phyloP scores from a whole-genome alignment of 2,329 filamentous ascomycete genomes.

The Pyrenochaeta sp. region DNA sequence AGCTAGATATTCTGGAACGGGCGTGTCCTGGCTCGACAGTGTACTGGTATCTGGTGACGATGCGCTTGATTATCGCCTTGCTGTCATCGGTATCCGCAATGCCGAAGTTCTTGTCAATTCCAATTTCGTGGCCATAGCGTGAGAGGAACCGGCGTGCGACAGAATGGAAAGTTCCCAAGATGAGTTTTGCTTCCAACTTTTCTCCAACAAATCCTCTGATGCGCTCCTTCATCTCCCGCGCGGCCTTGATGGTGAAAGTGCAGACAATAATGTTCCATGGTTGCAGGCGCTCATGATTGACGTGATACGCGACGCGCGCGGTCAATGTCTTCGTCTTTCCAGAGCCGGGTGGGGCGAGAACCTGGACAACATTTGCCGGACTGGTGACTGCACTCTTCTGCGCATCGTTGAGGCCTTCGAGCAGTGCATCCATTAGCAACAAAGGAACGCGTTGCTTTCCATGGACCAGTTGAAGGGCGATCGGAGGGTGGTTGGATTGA shows the following conservation, averaged over 20 bases:
- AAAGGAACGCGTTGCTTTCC: conserved; percentile 14
- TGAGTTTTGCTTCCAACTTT: conserved; percentile 75
- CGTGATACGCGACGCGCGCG: conserved; percentile 87
- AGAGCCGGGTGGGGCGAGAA: conserved; percentile 70
- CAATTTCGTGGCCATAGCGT: conserved; percentile 84
- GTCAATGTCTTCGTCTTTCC: conserved; percentile 97
- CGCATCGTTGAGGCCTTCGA: conserved; percentile 69
- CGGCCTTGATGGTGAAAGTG: conserved; percentile 96
- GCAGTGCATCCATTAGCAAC: conserved; percentile 59
- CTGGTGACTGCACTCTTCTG: conserved; percentile 71
- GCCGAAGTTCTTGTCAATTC: conserved; percentile 81
- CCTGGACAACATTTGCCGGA: conserved; percentile 65
- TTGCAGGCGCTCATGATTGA: conserved; percentile 73
- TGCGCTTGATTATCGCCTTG: conserved; percentile 78
- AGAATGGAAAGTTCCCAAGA: conserved; percentile 94
- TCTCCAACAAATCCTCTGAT: conserved; percentile 83
- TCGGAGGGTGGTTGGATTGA: neutral
- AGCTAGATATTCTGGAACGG: conserved; percentile 74
- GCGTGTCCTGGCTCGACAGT: conserved; percentile 73
- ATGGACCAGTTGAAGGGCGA: conserved; percentile 2
- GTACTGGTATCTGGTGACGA: conserved; percentile 76
- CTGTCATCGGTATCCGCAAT: conserved; percentile 89
- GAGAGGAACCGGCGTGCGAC: conserved; percentile 85
- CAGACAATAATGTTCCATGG: conserved; percentile 93
- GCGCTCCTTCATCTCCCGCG: conserved; percentile 89